A percentile compares a stretch with the other conserved stretches of the same genome.
These are phyloP conservation scores for Blastocystis sp. DNA, from an alignment of 352 stramenopile genomes.

Conservation along the genomic window DNA sequence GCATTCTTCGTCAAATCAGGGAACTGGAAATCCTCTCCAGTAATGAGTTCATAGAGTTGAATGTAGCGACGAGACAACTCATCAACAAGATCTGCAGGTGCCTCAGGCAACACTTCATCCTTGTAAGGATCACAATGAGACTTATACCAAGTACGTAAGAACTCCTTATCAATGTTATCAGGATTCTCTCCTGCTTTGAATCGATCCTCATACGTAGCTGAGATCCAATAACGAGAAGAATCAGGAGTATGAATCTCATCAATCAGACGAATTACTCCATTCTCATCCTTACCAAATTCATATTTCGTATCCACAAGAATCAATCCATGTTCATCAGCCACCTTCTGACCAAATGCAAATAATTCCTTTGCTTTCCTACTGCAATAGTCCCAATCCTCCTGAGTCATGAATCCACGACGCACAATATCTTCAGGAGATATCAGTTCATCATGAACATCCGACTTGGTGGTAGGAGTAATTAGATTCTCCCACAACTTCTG, in stretches of 20 bases:
- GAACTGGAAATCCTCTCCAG: constrained; percentile 84
- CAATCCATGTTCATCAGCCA: constrained; percentile 81
- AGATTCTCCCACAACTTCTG: constrained; percentile 86
- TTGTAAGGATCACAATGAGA: constrained; percentile 97
- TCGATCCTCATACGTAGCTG: constrained; percentile 67
- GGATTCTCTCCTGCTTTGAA: constrained; percentile 71
- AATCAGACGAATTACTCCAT: constrained; percentile 86
- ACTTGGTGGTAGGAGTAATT: constrained; percentile 96
- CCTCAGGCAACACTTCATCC: constrained; percentile 83
- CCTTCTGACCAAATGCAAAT: constrained; percentile 82
- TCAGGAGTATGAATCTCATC: constrained; percentile 98
- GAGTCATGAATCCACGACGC: constrained; percentile 83
- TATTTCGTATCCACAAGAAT: constrained; percentile 98
- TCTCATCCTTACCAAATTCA: no score
- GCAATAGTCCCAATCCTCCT: constrained; percentile 91
- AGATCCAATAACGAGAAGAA: constrained; percentile 84
- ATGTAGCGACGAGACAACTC: constrained; percentile 93
- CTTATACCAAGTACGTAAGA: constrained; percentile 92
- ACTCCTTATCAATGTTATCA: constrained; percentile 99
- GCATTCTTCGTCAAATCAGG: constrained; percentile 39
- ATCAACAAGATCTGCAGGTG: constrained; percentile 85
- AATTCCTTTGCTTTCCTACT: constrained; percentile 81
- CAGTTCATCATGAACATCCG: constrained; percentile 90
- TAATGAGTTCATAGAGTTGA: constrained; percentile 96
- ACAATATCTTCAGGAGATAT: constrained; percentile 88